Evolutionary conservation across 169 alveolate species (phyloP).

Genomic region (Theileria sp.): DNA sequence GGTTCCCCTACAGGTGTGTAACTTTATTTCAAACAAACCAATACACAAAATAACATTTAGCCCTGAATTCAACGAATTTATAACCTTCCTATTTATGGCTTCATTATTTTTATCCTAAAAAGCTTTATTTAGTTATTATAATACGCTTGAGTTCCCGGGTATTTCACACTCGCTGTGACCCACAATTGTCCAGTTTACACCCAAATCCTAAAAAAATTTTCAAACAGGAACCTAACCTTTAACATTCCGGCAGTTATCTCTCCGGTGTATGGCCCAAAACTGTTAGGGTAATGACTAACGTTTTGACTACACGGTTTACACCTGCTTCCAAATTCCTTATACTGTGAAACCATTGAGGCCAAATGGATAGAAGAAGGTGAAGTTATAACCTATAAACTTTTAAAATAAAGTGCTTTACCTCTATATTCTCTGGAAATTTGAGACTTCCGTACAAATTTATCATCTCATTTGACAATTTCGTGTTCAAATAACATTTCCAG

Average conservation of each 20-base stretch:
- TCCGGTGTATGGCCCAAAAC: constrained; percentile 75
- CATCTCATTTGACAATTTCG: constrained; percentile 8
- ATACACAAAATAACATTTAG: constrained; percentile 47
- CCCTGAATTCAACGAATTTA: constrained; percentile 21
- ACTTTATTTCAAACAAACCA: constrained; percentile 17
- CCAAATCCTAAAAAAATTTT: constrained; percentile 42
- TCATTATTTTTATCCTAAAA: constrained; percentile 25
- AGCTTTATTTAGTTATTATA: neutral
- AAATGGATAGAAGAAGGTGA: constrained; percentile 40
- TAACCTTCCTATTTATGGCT: constrained; percentile 38
- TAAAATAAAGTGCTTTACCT: constrained; percentile 17
- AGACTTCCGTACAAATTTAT: constrained; percentile 33
- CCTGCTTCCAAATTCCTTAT: constrained; percentile 12
- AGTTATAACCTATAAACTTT: constrained; percentile 33
- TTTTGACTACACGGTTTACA: constrained; percentile 55
- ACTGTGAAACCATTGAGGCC: constrained; percentile 34
- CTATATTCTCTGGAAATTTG: constrained; percentile 22
- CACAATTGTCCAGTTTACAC: constrained; percentile 43
- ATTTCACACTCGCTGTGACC: constrained; percentile 58
- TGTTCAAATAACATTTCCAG: constrained; percentile 50
- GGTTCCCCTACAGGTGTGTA: constrained; percentile 29
- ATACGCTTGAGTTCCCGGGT: constrained; percentile 14
- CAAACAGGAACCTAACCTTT: constrained; percentile 25
- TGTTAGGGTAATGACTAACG: constrained; percentile 38
- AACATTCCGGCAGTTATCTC: constrained; percentile 74